Base-by-base conservation (phyloP, 768 basidiomycete genomes). In the Russula ochroleuca region DNA sequence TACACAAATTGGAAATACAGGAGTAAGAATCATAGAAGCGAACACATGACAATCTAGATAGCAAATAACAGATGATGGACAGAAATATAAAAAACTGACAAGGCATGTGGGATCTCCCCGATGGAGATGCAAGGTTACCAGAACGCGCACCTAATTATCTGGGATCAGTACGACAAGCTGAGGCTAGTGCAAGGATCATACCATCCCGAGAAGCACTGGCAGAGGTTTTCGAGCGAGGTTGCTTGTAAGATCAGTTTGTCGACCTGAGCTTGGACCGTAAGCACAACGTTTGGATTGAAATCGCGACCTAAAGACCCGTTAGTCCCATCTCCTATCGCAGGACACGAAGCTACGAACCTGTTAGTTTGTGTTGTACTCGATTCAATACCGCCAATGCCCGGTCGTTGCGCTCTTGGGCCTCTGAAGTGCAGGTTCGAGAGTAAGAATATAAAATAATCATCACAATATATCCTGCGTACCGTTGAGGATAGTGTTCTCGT, bases 191-290 rank as follows among this genome's bases (percentile, higher is more conserved):
- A 40, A 51, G 45, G 41, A 38, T 31, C 83, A 58, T 70, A 88
- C 94, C 94, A 96, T 73, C 94, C 94, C 65, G 93, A 91, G 79
- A 96, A 97, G 71, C 93, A 94, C 73, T 96, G 95, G 73, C 94
- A 97, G 2, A 98, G 83, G 73, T 98, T 97, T 74, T 98, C 95
- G 49, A 98, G 74, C 15, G 92, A 88, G 5, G 91, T 97, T 5
- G 97, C 93, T 73, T 98, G 93, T 66, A 87, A 82, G 66, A 99
- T 98, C 58, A 99, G 79, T 73, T 90, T 88, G 71, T 94, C 92
- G 14, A 99, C 97, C 74, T 99, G 97, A 11, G 79, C 83, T 28
- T 80, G 76, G n/a, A 98, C 90, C 10, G 80, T 76, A 52, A 98
- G 79, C 1, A 80, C 78, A 52, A 85, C 76, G 5, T 92, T 86